Percentiles rank a stretch among this genome's conserved stretches.
Evolutionary conservation across 2,329 filamentous ascomycete genomes (phyloP).

Genomic region (Fusarium liriodendri): DNA sequence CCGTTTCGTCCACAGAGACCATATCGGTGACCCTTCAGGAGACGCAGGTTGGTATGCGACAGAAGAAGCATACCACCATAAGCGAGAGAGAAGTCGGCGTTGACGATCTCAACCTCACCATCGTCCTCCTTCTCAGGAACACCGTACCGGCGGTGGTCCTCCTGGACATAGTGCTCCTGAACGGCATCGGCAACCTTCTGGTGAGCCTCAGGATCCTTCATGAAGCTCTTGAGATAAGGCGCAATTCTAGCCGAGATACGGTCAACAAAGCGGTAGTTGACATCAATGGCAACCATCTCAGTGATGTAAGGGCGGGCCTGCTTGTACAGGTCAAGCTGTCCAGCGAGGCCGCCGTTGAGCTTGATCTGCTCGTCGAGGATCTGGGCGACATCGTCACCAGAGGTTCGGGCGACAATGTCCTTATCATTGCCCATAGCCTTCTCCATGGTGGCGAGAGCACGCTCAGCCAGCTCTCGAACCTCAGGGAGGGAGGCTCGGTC

Average conservation of each 20-base stretch:
- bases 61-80: conserved; percentile 98
- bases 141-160: conserved; percentile 89
- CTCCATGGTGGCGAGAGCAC: conserved; percentile 87
- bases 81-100: conserved; percentile 95
- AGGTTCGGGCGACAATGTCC: conserved; percentile 73
- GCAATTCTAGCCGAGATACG: conserved; percentile 76
- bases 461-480: conserved; percentile 88
- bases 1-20: conserved; percentile 97
- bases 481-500: conserved; percentile 93
- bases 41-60: conserved; percentile 92
- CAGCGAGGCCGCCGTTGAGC: conserved; percentile 71
- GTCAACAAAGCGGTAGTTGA: conserved; percentile 82
- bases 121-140: conserved; percentile 88
- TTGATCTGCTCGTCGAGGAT: conserved; percentile 82
- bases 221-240: conserved; percentile 80
- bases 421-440: conserved; percentile 87
- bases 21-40: conserved; percentile 97
- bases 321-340: conserved; percentile 72
- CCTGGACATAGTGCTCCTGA: conserved; percentile 81
- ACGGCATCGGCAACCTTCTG: conserved; percentile 77
- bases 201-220: conserved; percentile 69
- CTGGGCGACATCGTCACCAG: conserved; percentile 78
- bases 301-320: conserved; percentile 79
- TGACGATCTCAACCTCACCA: conserved; percentile 95
- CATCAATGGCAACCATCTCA: conserved; percentile 87